Evolutionary conservation across 345 rosid species (phyloP).

Genomic region (Acer negundo): DNA sequence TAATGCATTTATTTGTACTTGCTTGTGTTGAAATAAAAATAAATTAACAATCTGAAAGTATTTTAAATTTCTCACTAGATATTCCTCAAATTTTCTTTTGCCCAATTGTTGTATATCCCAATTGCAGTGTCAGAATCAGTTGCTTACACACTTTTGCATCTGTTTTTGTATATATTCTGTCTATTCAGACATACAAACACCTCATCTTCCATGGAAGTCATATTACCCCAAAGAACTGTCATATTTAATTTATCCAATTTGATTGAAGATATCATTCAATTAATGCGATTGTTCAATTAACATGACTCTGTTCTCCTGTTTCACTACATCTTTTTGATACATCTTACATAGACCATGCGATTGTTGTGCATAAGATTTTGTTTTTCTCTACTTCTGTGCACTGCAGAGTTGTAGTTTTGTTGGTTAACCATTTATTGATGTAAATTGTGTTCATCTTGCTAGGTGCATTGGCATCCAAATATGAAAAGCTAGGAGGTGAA

Average conservation of each 20-base stretch:
- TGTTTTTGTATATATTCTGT: not conserved
- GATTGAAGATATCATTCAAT: not conserved
- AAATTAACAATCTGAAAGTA: not conserved
- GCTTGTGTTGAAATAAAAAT: not conserved
- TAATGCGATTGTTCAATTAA: not conserved
- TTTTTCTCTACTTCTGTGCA: not conserved
- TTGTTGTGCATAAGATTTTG: not conserved
- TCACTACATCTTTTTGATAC: not conserved
- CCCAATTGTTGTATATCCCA: not conserved
- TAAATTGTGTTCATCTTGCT: conserved; percentile 5
- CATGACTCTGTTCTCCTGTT: not conserved
- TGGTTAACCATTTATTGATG: not conserved
- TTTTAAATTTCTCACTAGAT: not conserved
- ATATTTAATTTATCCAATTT: not conserved
- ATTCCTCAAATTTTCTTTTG: no score
- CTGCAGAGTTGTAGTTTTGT: not conserved
- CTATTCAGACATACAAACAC: not conserved
- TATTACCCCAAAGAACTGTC: not conserved
- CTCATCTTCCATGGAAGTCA: not conserved
- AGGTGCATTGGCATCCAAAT: conserved; percentile 85
- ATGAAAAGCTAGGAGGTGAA: conserved; percentile 87
- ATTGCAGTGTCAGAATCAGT: not conserved
- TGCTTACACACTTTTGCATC: not conserved
- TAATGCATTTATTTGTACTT: not conserved
- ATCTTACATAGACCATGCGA: not conserved